phyloP scores from a whole-genome alignment of 202 grass and related monocot genomes.

The Tripidium arundinaceum region DNA sequence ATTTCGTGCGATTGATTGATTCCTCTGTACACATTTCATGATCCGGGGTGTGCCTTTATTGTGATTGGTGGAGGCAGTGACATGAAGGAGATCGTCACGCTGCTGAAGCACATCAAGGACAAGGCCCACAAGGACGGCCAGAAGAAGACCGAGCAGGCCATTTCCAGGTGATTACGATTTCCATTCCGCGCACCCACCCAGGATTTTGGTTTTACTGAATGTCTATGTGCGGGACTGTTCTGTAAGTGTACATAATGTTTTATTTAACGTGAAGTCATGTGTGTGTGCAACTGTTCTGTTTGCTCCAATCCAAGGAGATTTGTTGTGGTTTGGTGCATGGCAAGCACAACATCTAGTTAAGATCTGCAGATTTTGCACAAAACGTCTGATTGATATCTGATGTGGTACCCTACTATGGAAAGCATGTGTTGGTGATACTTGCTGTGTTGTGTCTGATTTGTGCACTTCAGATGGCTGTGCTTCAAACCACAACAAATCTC shows the following conservation, averaged over 20 bases:
- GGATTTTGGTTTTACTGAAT: neutral
- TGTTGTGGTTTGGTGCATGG: neutral
- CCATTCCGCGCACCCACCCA: neutral
- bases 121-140: constrained; percentile 76
- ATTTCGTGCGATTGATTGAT: neutral
- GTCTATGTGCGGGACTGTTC: neutral
- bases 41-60: neutral
- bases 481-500: neutral
- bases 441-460: neutral
- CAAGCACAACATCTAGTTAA: neutral
- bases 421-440: neutral
- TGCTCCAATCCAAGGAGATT: neutral
- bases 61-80: constrained; percentile 43
- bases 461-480: neutral
- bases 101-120: constrained; percentile 76
- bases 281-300: neutral
- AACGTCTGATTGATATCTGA: neutral
- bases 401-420: neutral
- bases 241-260: neutral
- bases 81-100: constrained; percentile 74
- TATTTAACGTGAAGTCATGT: too few species aligned
- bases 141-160: constrained; percentile 76
- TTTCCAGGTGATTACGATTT: constrained; percentile 53
- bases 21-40: neutral
- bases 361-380: neutral